A percentile compares a stretch with the other conserved stretches of the same genome.
Evolutionary conservation across 345 rosid genomes (phyloP).

Genomic region (Moringa oleifera): DNA sequence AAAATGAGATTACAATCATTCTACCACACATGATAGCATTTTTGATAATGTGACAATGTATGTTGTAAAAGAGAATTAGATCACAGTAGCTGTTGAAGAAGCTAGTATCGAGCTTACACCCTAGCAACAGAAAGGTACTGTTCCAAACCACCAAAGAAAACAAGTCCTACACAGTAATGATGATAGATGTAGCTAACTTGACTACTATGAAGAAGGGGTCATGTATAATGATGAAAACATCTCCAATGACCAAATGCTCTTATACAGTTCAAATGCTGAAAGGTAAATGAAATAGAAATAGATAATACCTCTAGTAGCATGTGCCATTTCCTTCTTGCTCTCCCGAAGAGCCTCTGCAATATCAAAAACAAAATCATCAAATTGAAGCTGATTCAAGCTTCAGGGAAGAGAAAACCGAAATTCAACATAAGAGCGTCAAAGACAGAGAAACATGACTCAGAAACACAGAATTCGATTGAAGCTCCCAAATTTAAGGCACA

Average conservation of each 20-base stretch:
- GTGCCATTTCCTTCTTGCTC: constrained; percentile 86
- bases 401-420: background rate
- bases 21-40: background rate
- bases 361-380: background rate
- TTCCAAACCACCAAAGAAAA: background rate
- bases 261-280: background rate
- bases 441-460: background rate
- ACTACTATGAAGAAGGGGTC: too few species aligned
- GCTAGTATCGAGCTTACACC: background rate
- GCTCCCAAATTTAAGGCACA: too few species aligned
- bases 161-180: background rate
- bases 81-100: background rate
- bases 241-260: background rate
- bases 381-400: background rate
- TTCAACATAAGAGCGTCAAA: background rate
- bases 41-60: background rate
- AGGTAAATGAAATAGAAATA: background rate
- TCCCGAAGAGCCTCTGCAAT: constrained; percentile 81
- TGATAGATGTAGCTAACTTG: too few species aligned
- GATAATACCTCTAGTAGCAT: constrained; percentile 79
- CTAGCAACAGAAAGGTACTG: background rate
- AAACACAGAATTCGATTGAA: background rate
- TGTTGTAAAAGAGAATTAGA: background rate
- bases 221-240: too few species aligned
- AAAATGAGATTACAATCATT: background rate